Evolutionary conservation across 192 early-diverging fungal genomes (phyloP).

Genomic region (Rhizophagus sp.): DNA sequence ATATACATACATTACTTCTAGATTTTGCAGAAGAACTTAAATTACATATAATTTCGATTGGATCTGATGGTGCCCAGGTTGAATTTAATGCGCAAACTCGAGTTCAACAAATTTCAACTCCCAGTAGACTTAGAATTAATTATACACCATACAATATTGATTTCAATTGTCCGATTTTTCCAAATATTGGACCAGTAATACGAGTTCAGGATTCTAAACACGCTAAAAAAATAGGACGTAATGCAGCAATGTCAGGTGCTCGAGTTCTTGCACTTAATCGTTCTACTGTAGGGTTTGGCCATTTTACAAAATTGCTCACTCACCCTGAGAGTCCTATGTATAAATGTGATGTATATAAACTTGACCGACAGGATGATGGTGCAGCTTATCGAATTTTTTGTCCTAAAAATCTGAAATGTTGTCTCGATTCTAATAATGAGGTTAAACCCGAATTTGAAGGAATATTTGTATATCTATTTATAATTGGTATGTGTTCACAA

Average conservation of each 20-base stretch:
- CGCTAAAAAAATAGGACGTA: too few relatives aligned
- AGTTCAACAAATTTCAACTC: not conserved
- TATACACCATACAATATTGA: not conserved
- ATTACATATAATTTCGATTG: too few relatives aligned
- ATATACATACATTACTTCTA: not conserved
- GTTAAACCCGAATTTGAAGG: not conserved
- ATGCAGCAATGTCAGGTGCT: not conserved
- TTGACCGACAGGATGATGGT: not conserved
- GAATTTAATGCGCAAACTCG: too few relatives aligned
- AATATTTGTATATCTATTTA: not conserved
- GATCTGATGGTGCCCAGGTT: too few relatives aligned
- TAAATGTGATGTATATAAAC: not conserved
- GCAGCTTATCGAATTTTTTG: not conserved
- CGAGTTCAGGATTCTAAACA: too few relatives aligned
- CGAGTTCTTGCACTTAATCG: not conserved
- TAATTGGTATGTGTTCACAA: not conserved
- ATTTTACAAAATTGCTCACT: not conserved
- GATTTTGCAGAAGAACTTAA: too few relatives aligned
- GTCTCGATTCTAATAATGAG: not conserved
- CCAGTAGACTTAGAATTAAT: not conserved
- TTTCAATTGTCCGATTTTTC: too few relatives aligned
- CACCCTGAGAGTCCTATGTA: not conserved
- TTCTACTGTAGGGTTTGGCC: not conserved
- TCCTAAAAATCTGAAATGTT: not conserved
- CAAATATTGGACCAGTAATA: too few relatives aligned